Conservation (phyloP, 2,329 filamentous ascomycete genomes). For the Diplodia sapinea region DNA sequence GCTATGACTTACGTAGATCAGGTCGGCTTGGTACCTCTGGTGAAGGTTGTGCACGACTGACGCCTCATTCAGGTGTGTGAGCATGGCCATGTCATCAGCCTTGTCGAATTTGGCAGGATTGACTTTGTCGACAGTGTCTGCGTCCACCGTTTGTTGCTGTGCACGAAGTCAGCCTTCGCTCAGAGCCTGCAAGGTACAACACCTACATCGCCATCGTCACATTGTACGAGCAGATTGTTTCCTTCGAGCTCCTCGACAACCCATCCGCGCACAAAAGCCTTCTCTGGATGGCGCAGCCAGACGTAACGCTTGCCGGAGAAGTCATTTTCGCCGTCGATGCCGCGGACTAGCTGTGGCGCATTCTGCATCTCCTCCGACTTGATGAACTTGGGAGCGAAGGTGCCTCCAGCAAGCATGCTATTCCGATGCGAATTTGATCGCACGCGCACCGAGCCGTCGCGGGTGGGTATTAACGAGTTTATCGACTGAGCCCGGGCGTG, state of each 20-base stretch:
- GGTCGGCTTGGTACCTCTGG: constrained; percentile 90
- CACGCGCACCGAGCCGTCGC: constrained; percentile 45
- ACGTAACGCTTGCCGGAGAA: constrained; percentile 99
- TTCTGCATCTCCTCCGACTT: constrained; percentile 78
- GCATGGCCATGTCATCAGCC: constrained; percentile 97
- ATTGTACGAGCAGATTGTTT: constrained; percentile 81
- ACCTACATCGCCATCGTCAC: constrained; percentile 86
- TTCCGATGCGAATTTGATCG: constrained; percentile 70
- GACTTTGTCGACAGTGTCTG: constrained; percentile 94
- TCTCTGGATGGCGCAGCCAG: constrained; percentile 87
- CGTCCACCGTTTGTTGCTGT: constrained; percentile 83
- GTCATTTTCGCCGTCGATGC: constrained; percentile 96
- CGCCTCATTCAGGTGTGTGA: constrained; percentile 96
- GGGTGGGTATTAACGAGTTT: constrained; percentile 37
- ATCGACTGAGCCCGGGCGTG: constrained; percentile 74
- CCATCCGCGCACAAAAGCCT: constrained; percentile 91
- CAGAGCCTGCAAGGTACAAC: background rate
- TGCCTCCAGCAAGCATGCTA: constrained; percentile 70
- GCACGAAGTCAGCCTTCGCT: background rate
- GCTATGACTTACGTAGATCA: constrained; percentile 73
- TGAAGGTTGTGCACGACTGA: constrained; percentile 97
- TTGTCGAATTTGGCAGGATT: constrained; percentile 99
- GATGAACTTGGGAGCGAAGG: constrained; percentile 96
- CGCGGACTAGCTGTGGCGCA: constrained; percentile 61
- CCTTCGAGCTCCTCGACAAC: constrained; percentile 79